Percentiles rank a stretch among this genome's conserved stretches.
phyloP scores from a whole-genome alignment of 139 green algal species.

The Spirogloea muscicola region DNA sequence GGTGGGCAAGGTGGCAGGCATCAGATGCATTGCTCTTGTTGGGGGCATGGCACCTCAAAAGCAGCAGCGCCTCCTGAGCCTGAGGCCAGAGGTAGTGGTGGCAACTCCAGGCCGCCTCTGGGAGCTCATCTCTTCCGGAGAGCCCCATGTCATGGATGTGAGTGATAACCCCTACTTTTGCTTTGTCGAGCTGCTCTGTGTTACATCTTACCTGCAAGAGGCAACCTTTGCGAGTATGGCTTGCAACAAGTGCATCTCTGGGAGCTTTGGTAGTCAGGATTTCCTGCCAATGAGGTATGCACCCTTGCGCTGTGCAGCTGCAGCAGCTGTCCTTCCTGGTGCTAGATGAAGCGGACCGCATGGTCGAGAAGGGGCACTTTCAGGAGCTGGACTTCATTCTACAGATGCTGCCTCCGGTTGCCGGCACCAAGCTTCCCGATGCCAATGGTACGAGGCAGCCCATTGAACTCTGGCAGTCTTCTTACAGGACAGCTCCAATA shows the following conservation, averaged over 20 bases:
- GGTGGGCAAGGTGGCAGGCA: slow-evolving; percentile 57
- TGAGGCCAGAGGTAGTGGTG: slow-evolving; percentile 73
- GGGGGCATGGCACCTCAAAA: slow-evolving; percentile 85
- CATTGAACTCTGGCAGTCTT: too few relatives aligned
- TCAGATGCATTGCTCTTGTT: slow-evolving; percentile 80
- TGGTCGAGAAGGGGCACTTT: slow-evolving; percentile 77
- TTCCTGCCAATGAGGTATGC: too few relatives aligned
- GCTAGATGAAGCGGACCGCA: slow-evolving; percentile 93
- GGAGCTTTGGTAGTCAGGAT: too few relatives aligned
- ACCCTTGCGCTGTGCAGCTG: slow-evolving; percentile 51
- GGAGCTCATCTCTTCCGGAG: slow-evolving; percentile 81
- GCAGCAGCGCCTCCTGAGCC: slow-evolving; percentile 77
- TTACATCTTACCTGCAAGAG: background rate
- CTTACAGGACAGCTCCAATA: too few relatives aligned
- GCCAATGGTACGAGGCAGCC: slow-evolving; percentile 20
- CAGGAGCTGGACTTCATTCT: slow-evolving; percentile 82
- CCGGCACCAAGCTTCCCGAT: slow-evolving; percentile 8
- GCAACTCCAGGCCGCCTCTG: slow-evolving; percentile 92
- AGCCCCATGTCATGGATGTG: slow-evolving; percentile 55
- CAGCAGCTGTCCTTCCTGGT: slow-evolving; percentile 74
- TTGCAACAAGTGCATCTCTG: too few relatives aligned
- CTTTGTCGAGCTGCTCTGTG: background rate
- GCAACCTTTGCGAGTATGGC: too few relatives aligned
- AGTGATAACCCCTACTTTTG: background rate
- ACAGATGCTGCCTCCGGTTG: slow-evolving; percentile 55